Evolutionary conservation across 2,329 filamentous ascomycete genomes (phyloP).

Genomic region (Cladophialophora chaetospira): DNA sequence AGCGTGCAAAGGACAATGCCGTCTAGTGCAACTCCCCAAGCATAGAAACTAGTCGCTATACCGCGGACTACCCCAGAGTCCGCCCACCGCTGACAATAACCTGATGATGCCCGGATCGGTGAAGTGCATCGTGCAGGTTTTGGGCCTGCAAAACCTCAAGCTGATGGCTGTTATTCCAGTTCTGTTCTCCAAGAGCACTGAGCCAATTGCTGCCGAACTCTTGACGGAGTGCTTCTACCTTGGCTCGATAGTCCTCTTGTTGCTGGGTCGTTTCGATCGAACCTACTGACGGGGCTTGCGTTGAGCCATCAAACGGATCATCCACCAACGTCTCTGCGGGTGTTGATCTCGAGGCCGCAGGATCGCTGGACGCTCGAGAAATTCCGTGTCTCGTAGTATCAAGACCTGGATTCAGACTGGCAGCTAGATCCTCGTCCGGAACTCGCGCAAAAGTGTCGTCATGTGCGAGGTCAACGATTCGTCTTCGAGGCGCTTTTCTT

Average conservation of each 20-base stretch:
- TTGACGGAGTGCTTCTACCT: slow-evolving; percentile 81
- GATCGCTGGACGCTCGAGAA: slow-evolving; percentile 23
- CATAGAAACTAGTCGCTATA: not conserved
- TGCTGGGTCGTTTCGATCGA: slow-evolving; percentile 14
- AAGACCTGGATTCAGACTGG: slow-evolving; percentile 14
- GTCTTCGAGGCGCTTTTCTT: slow-evolving; percentile 56
- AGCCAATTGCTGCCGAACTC: slow-evolving; percentile 88
- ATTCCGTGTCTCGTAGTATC: slow-evolving; percentile 21
- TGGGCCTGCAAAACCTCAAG: slow-evolving; percentile 29
- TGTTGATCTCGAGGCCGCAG: slow-evolving; percentile 61
- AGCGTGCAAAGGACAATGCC: slow-evolving; percentile 9
- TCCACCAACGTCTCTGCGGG: slow-evolving; percentile 8
- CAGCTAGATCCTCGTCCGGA: slow-evolving; percentile 23
- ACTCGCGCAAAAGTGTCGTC: slow-evolving; percentile 38
- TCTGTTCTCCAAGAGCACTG: slow-evolving; percentile 79
- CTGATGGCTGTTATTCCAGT: slow-evolving; percentile 46
- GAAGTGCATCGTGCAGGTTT: slow-evolving; percentile 26
- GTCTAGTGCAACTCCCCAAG: slow-evolving; percentile 16
- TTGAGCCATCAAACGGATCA: slow-evolving; percentile 17
- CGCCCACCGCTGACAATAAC: slow-evolving; percentile 46
- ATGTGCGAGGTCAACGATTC: slow-evolving; percentile 60
- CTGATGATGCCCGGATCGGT: slow-evolving; percentile 42
- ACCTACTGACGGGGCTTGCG: slow-evolving; percentile 10
- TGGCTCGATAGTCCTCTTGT: slow-evolving; percentile 76
- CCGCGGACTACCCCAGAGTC: slow-evolving; percentile 36